phyloP scores from a whole-genome alignment of 148 eudicot genomes.

The Rhododendron griersonianum region DNA sequence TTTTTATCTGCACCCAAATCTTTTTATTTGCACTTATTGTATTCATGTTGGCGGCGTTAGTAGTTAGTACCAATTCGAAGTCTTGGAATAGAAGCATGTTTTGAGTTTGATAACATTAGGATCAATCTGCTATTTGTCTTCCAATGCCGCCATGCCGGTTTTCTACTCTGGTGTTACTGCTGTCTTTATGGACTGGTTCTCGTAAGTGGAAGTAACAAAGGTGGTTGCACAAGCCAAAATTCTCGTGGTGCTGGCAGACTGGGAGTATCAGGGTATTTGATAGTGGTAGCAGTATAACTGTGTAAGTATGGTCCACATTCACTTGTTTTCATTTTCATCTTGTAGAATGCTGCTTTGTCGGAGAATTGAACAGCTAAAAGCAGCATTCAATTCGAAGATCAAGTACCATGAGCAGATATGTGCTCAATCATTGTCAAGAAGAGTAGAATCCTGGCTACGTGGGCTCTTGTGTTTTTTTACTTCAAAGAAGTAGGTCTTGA shows the following conservation, averaged over 20 bases:
- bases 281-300: not conserved
- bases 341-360: not conserved
- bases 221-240: not conserved
- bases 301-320: not conserved
- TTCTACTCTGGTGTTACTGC: not conserved
- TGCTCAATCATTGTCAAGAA: not conserved
- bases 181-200: not conserved
- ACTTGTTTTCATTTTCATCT: not conserved
- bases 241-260: not conserved
- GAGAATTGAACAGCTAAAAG: not conserved
- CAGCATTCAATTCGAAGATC: not conserved
- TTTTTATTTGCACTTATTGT: not conserved
- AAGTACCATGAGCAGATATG: not conserved
- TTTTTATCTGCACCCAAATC: not conserved
- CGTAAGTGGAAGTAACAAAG: not conserved
- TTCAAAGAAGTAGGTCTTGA: not conserved
- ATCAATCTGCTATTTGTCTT: not conserved
- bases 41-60: not conserved
- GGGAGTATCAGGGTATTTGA: not conserved
- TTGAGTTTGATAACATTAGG: not conserved
- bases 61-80: not conserved
- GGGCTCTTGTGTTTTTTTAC: not conserved
- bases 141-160: not conserved
- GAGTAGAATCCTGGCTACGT: not conserved
- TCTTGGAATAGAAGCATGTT: slow-evolving; percentile 1